These are phyloP conservation scores for Mucor lusitanicus DNA, from an alignment of 371 early-diverging fungal species.

Conservation along the genomic window DNA sequence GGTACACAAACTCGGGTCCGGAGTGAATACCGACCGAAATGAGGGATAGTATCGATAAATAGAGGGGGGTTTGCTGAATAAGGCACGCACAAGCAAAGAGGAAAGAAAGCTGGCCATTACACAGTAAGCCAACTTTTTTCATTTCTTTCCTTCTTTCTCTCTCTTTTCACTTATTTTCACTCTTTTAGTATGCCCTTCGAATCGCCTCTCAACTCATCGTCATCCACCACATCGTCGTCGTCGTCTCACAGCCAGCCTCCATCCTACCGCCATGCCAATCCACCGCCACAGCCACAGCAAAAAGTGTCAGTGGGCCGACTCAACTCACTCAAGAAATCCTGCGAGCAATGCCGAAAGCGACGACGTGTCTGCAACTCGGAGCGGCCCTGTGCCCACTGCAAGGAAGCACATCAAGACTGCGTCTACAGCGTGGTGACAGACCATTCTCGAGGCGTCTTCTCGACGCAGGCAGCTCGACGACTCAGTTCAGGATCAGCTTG, in stretches of 20 bases:
- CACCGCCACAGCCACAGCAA: background rate
- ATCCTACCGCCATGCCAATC: background rate
- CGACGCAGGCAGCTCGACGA: constrained; percentile 28
- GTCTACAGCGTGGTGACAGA: constrained; percentile 34
- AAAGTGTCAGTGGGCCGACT: constrained; percentile 5
- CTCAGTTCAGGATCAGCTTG: constrained; percentile 42
- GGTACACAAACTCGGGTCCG: constrained; percentile 27
- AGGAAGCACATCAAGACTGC: constrained; percentile 29
- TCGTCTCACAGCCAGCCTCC: background rate
- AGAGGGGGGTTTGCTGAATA: background rate
- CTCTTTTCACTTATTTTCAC: constrained; percentile 2
- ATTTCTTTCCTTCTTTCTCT: constrained; percentile 2
- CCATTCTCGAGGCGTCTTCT: constrained; percentile 29
- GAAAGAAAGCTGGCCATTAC: background rate
- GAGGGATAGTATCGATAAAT: background rate
- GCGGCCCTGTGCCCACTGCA: constrained; percentile 35
- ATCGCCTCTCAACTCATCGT: constrained; percentile 6
- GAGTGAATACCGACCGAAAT: constrained; percentile 27
- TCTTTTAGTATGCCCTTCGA: constrained; percentile 19
- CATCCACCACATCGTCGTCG: background rate
- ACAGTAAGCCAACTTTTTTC: background rate
- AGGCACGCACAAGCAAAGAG: background rate
- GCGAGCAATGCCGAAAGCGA: constrained; percentile 32
- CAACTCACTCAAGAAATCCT: constrained; percentile 16
- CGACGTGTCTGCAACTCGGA: constrained; percentile 33